phyloP scores from a whole-genome alignment of 148 eudicot species.

The Cornus kousa region DNA sequence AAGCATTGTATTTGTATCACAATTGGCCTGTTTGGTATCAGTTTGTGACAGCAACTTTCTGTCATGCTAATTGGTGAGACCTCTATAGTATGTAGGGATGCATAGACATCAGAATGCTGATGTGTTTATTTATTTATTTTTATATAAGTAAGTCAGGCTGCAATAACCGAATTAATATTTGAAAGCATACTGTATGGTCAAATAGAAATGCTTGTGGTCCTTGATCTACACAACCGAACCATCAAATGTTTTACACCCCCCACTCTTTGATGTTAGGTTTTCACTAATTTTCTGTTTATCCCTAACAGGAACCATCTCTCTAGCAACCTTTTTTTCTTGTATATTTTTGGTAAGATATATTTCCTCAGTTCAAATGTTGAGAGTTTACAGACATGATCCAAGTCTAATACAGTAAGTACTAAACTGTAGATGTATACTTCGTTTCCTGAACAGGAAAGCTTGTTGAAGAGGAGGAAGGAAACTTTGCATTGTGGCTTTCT shows the following conservation, averaged over 20 bases:
- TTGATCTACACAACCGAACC: background rate
- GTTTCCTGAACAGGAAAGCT: constrained; percentile 67
- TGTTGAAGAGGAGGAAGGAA: constrained; percentile 97
- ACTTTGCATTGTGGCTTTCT: constrained; percentile 88
- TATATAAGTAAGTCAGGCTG: background rate
- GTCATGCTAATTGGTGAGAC: constrained; percentile 90
- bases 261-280: constrained; percentile 7
- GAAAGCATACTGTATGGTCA: background rate
- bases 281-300: constrained; percentile 12
- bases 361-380: constrained; percentile 6
- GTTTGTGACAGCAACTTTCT: constrained; percentile 94
- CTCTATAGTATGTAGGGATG: constrained; percentile 1
- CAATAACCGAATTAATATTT: background rate
- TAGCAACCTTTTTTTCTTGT: constrained; percentile 96
- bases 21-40: constrained; percentile 88
- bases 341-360: constrained; percentile 77
- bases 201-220: background rate
- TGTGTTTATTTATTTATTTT: too few species aligned
- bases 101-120: background rate
- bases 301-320: constrained; percentile 90
- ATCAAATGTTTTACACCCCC: background rate
- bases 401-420: background rate
- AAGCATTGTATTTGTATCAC: constrained; percentile 76
- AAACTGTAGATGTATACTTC: constrained; percentile 4
- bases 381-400: background rate